Base-by-base conservation (phyloP, 768 basidiomycete genomes). In the Tylopilus sp. region DNA sequence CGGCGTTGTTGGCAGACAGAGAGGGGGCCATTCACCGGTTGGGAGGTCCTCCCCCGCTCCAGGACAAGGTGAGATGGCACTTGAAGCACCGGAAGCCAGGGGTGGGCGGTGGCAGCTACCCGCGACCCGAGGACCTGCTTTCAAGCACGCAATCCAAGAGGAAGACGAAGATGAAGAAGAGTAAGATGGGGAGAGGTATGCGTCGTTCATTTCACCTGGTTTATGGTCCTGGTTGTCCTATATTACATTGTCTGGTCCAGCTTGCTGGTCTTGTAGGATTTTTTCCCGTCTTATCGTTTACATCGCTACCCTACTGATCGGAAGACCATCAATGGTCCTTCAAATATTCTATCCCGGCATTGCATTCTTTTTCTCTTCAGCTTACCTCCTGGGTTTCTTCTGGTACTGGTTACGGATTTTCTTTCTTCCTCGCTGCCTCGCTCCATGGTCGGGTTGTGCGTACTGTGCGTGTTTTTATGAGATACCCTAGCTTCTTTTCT, bases 121-220 rank as follows among this genome's bases (percentile, higher is more conserved):
- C 24, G 67, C 75, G 45, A 76, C 71, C n/a, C 79, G 89, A 24
- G 89, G 87, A 1, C 83, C 81, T 45, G 84, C 88, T 10, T 89
- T 89, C 60, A 73, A 64, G 60, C 81, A 85, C 57, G 71, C 87
- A 6, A 91, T 90, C 50, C 87, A 90, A 66, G 90, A 92, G 65
- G 90, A 91, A 64, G 90, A 92, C 59, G 90, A 92, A 67, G 90
- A 77, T 21, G 90, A 91, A 68, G 90, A 90, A 61, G 84, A 89
- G 61, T 72, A 47, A 68, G 17, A 12, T 36, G 36, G 49, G 53
- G 44, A 37, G 47, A 56, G 45, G 41, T 57, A 42, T 47, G 48
- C 24, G 8, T 29, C 48, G 14, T 52, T 52, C 46, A 12, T 30
- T 56, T 41, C n/a, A 24, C 44, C 31, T 34, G 48, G 47, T 43